A percentile compares a stretch with the other conserved stretches of the same genome.
phyloP scores from a whole-genome alignment of 352 stramenopile species.

The Phytopythium kandeliae region DNA sequence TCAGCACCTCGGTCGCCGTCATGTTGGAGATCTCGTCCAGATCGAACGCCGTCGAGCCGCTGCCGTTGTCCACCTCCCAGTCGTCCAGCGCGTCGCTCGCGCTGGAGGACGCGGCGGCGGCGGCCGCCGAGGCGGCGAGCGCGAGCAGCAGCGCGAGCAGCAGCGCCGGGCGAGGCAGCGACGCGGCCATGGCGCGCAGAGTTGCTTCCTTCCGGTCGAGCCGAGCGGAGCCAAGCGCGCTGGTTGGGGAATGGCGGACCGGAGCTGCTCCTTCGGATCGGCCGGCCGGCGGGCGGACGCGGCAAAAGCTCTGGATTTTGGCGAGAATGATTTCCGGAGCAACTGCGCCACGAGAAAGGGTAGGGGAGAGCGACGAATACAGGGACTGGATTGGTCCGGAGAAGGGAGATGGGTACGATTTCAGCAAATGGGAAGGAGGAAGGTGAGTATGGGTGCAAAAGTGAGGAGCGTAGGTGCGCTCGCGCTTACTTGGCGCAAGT shows the following conservation, averaged over 20 bases:
- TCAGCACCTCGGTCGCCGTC: conserved; percentile 24
- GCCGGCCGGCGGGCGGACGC: neutral
- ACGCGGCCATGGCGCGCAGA: neutral
- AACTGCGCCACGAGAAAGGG: neutral
- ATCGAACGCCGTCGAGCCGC: conserved; percentile 6
- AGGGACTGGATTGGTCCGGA: neutral
- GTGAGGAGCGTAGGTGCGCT: no score
- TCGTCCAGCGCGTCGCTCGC: conserved; percentile 2
- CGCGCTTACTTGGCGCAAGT: no score
- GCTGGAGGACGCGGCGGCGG: neutral
- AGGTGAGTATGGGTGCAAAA: neutral
- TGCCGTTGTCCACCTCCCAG: conserved; percentile 1
- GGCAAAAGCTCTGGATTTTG: neutral
- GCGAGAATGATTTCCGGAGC: neutral
- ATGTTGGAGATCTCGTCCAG: conserved; percentile 8
- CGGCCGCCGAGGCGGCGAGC: neutral
- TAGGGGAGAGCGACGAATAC: neutral
- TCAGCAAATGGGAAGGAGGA: neutral
- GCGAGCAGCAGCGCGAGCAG: conserved; percentile 4
- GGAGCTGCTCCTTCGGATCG: no score
- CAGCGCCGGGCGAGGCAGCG: neutral
- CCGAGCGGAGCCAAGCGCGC: no score
- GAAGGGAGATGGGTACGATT: conserved; percentile 3
- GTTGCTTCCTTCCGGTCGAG: no score
- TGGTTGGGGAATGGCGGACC: neutral